phyloP scores from a whole-genome alignment of 2,329 filamentous ascomycete species.

The Diaporthe aspalathi region DNA sequence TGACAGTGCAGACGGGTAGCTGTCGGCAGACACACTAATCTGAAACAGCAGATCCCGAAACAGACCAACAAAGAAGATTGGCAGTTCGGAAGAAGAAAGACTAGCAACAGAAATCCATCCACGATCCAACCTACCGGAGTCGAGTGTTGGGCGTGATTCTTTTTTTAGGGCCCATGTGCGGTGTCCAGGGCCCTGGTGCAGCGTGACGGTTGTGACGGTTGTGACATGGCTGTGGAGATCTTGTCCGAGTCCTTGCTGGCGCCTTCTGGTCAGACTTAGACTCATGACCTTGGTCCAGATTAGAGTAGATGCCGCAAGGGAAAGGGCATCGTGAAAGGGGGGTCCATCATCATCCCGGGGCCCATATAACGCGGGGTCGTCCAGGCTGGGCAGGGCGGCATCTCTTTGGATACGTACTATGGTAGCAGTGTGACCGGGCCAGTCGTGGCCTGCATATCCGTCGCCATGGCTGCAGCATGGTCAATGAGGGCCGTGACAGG shows the following conservation, averaged over 20 bases:
- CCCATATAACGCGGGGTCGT: conserved; percentile 22
- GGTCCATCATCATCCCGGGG: not conserved
- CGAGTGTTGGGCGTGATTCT: conserved; percentile 1
- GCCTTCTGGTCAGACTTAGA: not conserved
- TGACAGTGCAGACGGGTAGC: conserved; percentile 31
- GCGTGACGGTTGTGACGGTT: conserved; percentile 30
- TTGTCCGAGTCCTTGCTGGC: not conserved
- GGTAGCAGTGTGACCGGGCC: conserved; percentile 27
- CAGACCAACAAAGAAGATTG: conserved; percentile 33
- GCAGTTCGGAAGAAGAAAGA: conserved; percentile 33
- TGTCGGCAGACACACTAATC: conserved; percentile 40
- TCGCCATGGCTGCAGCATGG: not conserved
- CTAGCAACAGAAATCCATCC: not conserved
- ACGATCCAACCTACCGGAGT: conserved; percentile 15
- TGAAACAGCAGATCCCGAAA: conserved; percentile 41
- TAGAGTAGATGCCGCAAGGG: not conserved
- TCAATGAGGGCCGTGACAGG: no score
- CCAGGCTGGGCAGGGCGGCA: not conserved
- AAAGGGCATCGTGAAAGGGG: not conserved
- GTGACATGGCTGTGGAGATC: conserved; percentile 23
- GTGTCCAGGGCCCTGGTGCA: conserved; percentile 13
- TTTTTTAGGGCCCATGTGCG: conserved; percentile 36
- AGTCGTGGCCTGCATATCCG: conserved; percentile 24
- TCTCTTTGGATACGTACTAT: not conserved
- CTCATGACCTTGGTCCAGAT: not conserved